Base-by-base conservation (phyloP, 2,329 filamentous ascomycete species). In the Xylariales sp. region DNA sequence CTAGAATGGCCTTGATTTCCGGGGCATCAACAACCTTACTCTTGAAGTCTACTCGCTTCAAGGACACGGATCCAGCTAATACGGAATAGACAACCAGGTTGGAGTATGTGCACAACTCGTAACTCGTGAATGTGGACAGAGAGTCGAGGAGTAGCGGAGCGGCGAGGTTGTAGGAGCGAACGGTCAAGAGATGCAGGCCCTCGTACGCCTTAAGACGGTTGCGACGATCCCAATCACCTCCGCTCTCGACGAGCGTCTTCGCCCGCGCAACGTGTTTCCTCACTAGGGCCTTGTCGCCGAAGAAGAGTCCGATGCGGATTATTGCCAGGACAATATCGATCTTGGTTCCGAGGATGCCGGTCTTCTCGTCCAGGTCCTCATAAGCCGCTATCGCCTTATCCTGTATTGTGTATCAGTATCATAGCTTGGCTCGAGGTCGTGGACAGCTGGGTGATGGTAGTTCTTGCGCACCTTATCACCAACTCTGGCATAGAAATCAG, bases 171-270 rank as follows among this genome's bases (percentile, higher is more conserved):
- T 97, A 89, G 47, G 89, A 90, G 54, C 93, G 89, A 51, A 93
- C 80, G 18, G 91, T 97, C 52, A 98, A 82, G 44, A 95, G 79
- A 62, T 97, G 86, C 42, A 98, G 76, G 48, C 93, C 93, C 62
- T 95, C 89, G 76, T 98, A 98, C 52, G 93, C 93, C 83, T 98
- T 98, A 59, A 98, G 81, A 46, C 93, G 85, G 73, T 98, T 98
- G 63, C 93, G 85, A 51, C 93, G 86, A 64, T 98, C 93, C 93
- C 93, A 98, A 67, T 98, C 93, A 64, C 93, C 93, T 52, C 93
- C 93, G 51, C 86, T 86, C 61, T 98, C 93, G 24, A 98, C 90
- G 38, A 98, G 76, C 3, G 86, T 78, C 69, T 87, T 88, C 54
- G 90, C 90, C 31, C 91, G 84, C 58, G 95, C 89, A 34, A 97